Evolutionary conservation across 2,329 filamentous ascomycete species (phyloP), one percentile per base, ranked within the genome.

Genomic region (Fragosphaeria purpurea): DNA sequence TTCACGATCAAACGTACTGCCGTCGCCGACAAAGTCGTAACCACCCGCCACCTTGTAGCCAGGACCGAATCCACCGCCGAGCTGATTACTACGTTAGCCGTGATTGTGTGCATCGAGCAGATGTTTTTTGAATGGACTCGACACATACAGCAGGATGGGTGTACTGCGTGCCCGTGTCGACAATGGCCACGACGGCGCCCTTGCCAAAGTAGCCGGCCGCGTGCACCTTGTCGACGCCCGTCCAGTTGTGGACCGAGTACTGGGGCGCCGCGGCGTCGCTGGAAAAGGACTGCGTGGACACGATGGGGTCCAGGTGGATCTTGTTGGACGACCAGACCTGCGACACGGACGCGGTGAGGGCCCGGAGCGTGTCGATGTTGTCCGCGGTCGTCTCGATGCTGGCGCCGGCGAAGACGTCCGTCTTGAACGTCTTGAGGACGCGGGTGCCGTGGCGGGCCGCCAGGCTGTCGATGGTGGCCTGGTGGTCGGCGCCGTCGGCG

Each of bases 291-390:
- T 4, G 54, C 46, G 6, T 52, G 45, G 5, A 50, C 30, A 6
- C 40, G 38, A 10, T 51, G 12, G 8, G 59, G 56, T 11, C 52
- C 46, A 63, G 50, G 32, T 50, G 47, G 41, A 60, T 57, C 12
- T 51, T 53, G 11, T 54, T 56, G 1, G 59, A 55, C 5, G 55
- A 53, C 61, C 61, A 63, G 4, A 58, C 60, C 30, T 54, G 50
- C 4, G 56, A 44, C 6, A 60, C 51, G 31, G 50, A 48, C n/a
- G 46, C 31, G n/a, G 10, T 22, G 2, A 57, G 32, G 4, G 42
- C 48, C 32, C 53, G 52, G 9, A 61, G 55, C 7, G 53, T 54
- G 43, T 61, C 56, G 34, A 56, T 32, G 48, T 58, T 60, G 34
- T 55, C 45, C 7, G 46, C 44, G 34, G 49, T 47, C 9, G 57